Evolutionary conservation across 225 moss, liverwort and hornwort species (phyloP).

Genomic region (Marchantia polymorpha): DNA sequence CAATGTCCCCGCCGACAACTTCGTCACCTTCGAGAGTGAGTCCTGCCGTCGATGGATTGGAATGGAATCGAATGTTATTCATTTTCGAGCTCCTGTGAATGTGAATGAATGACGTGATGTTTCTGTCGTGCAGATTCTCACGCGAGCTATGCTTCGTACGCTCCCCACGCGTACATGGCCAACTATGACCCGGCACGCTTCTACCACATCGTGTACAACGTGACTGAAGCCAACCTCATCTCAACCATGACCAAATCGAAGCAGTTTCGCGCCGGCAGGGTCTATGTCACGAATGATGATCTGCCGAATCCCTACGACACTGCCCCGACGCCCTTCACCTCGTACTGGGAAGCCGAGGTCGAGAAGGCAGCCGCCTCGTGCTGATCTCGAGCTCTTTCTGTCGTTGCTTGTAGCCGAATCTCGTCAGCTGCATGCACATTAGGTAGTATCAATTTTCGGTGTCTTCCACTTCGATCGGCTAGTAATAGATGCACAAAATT

Average conservation of each 20-base stretch:
- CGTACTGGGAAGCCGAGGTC: constrained; percentile 31
- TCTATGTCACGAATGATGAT: constrained; percentile 35
- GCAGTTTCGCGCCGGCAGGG: constrained; percentile 27
- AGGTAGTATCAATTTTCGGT: too few relatives aligned
- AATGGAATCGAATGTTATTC: too few relatives aligned
- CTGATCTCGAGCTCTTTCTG: too few relatives aligned
- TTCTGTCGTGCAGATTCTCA: not conserved
- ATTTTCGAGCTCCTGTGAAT: too few relatives aligned
- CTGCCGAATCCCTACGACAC: constrained; percentile 28
- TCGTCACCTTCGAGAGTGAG: constrained; percentile 36
- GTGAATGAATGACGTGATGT: not conserved
- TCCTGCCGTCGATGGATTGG: too few relatives aligned
- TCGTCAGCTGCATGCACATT: too few relatives aligned
- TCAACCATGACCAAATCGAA: constrained; percentile 33
- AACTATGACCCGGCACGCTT: constrained; percentile 5
- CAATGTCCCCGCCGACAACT: constrained; percentile 25
- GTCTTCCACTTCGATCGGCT: too few relatives aligned
- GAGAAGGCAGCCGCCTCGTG: not conserved
- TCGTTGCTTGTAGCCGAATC: too few relatives aligned
- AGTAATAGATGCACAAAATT: too few relatives aligned
- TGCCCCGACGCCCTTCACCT: constrained; percentile 4
- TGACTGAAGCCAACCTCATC: constrained; percentile 8
- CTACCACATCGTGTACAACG: constrained; percentile 42
- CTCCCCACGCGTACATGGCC: constrained; percentile 17
- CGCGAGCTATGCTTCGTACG: not conserved